Percentiles rank a stretch among this genome's conserved stretches.
Evolutionary conservation across 1,139 yeast species (phyloP).

Genomic region (Yamadazyma membranifaciens): DNA sequence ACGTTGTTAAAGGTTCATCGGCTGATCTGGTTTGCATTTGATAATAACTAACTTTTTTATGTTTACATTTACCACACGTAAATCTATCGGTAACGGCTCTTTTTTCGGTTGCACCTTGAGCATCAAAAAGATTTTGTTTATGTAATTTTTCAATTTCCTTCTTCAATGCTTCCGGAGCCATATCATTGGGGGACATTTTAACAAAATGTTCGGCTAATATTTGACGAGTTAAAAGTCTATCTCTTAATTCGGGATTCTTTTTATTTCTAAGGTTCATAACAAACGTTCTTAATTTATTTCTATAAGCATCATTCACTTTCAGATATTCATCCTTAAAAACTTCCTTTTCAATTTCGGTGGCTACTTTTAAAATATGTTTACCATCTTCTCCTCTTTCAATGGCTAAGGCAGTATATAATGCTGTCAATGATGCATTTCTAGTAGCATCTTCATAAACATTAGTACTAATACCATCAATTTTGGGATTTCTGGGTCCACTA

Average conservation of each 20-base stretch:
- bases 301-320: slow-evolving; percentile 57
- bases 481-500: slow-evolving; percentile 65
- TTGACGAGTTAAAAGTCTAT: slow-evolving; percentile 62
- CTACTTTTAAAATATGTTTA: slow-evolving; percentile 56
- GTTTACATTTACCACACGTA: slow-evolving; percentile 96
- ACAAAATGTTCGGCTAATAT: slow-evolving; percentile 65
- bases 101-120: slow-evolving; percentile 97
- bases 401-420: slow-evolving; percentile 86
- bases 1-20: slow-evolving; percentile 97
- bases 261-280: slow-evolving; percentile 85
- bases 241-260: slow-evolving; percentile 82
- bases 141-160: slow-evolving; percentile 83
- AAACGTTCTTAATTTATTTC: slow-evolving; percentile 78
- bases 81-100: slow-evolving; percentile 95
- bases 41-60: slow-evolving; percentile 92
- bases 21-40: slow-evolving; percentile 98
- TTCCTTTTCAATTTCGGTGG: slow-evolving; percentile 71
- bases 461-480: slow-evolving; percentile 76
- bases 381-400: slow-evolving; percentile 62
- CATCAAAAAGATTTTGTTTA: slow-evolving; percentile 88
- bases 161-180: slow-evolving; percentile 89
- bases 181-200: slow-evolving; percentile 83
- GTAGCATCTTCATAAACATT: slow-evolving; percentile 69
- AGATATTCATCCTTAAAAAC: slow-evolving; percentile 62
- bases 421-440: slow-evolving; percentile 80